Evolutionary conservation across 495 filamentous ascomycete species (phyloP), one percentile per base, ranked within the genome.

Genomic region (Glarea lozoyensis): DNA sequence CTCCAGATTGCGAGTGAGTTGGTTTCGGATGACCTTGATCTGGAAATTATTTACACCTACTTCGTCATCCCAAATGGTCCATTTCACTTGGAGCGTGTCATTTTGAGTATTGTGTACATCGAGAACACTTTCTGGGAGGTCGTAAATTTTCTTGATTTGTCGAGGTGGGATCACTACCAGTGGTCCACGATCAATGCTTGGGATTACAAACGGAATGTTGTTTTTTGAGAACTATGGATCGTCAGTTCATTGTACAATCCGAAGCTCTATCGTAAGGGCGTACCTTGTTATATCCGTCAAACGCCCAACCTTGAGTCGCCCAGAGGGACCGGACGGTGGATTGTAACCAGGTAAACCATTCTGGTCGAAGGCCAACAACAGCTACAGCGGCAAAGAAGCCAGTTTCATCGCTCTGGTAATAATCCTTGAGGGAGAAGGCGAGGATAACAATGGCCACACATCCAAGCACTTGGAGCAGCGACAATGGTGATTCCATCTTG

Each of bases 41-140:
- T 45, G 34, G 30, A 29, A 48, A 12, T 22, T 21, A 37, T 48
- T 35, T 20, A 5, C 17, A 20, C 36, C 16, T 29, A 48, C 30
- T 15, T 25, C 37, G 16, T 43, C 21, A 16, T 49, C 40, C 7
- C 40, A 13, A 13, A 43, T 24, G 1, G 46, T 49, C 3, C 21
- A 49, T 24, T 33, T 27, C 10, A 33, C 22, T 31, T 43, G 40
- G 27, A 49, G 42, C 18, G 29, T 24, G 20, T 37, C 31, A 19
- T 49, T 33, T 21, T 37, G 46, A 23, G 46, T 49, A 10, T 27
- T 21, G 21, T 37, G 38, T 1, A 49, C 40, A 43, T 49, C 46
- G 3, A 49, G 40, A n/a, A 17, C 22, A 9, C 38, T 41, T 37
- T 43, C 39, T 20, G 46, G 46, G 1, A 49, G 40, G 24, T 40